Evolutionary conservation across 2,329 filamentous ascomycete genomes (phyloP).

Genomic region (Pseudopithomyces chartarum): DNA sequence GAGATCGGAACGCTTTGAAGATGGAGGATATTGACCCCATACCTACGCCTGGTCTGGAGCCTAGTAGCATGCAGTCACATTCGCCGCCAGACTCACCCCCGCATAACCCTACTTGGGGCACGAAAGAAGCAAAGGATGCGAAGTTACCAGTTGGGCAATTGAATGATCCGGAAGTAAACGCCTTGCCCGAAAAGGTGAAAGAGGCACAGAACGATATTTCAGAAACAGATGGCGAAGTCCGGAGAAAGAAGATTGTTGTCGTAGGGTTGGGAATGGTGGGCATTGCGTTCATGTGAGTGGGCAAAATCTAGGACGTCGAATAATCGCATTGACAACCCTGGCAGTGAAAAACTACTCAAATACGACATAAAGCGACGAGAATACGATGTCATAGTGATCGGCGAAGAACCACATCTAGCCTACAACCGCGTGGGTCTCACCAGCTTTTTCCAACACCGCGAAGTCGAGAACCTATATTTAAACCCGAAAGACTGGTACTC

Average conservation of each 20-base stretch:
- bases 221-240: conserved; percentile 35
- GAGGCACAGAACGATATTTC: conserved; percentile 26
- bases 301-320: background rate
- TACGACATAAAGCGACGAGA: conserved; percentile 75
- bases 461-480: conserved; percentile 85
- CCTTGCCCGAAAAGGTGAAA: conserved; percentile 50
- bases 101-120: conserved; percentile 30
- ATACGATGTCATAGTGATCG: conserved; percentile 83
- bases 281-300: conserved; percentile 79
- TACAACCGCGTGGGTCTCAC: conserved; percentile 92
- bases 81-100: conserved; percentile 31
- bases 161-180: conserved; percentile 54
- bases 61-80: conserved; percentile 37
- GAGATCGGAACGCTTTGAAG: background rate
- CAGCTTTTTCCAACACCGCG: conserved; percentile 84
- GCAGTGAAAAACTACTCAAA: conserved; percentile 86
- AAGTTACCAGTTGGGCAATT: conserved; percentile 52
- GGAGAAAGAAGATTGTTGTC: conserved; percentile 74
- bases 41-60: conserved; percentile 40
- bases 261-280: conserved; percentile 93
- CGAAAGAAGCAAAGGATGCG: conserved; percentile 24
- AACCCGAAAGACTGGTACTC: conserved; percentile 84
- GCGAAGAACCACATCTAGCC: conserved; percentile 84
- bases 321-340: background rate
- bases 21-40: conserved; percentile 31